These are phyloP conservation scores for Gossypium aridum DNA, from an alignment of 441 rosid genomes.

Conservation along the genomic window DNA sequence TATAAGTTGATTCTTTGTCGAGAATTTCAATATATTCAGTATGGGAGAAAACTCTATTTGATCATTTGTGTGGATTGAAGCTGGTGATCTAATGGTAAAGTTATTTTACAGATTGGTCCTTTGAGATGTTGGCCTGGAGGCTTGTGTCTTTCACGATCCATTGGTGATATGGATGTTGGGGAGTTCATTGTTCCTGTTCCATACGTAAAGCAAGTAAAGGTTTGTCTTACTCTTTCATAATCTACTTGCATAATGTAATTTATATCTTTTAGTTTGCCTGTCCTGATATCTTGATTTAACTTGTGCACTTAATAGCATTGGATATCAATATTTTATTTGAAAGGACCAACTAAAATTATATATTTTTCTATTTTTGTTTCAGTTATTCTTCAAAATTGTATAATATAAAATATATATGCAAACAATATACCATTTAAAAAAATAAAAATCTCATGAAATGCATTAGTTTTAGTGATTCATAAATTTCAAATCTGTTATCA, in stretches of 20 bases:
- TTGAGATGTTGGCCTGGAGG: constrained; percentile 99
- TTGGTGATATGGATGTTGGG: constrained; percentile 96
- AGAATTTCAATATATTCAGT: not conserved
- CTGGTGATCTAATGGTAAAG: constrained; percentile 20
- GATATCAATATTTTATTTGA: not conserved
- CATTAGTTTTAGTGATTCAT: too few species aligned
- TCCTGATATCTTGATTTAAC: constrained; percentile 4
- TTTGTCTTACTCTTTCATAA: constrained; percentile 27
- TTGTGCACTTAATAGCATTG: not conserved
- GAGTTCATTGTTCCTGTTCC: constrained; percentile 98
- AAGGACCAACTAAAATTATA: not conserved
- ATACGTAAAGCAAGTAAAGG: constrained; percentile 98
- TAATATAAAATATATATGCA: too few species aligned
- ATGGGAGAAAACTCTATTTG: not conserved
- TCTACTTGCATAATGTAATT: not conserved
- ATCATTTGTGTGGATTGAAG: constrained; percentile 12
- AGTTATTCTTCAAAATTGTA: not conserved
- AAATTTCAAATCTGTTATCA: too few species aligned
- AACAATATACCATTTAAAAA: too few species aligned
- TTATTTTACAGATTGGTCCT: constrained; percentile 78
- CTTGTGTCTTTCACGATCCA: constrained; percentile 95
- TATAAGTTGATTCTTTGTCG: not conserved
- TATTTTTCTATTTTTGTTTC: not conserved
- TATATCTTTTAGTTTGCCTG: not conserved
- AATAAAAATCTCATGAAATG: too few species aligned